Percentiles rank a stretch among this genome's conserved stretches.
phyloP scores from a whole-genome alignment of 176 grass and related monocot species.

The Panicum miliaceum region DNA sequence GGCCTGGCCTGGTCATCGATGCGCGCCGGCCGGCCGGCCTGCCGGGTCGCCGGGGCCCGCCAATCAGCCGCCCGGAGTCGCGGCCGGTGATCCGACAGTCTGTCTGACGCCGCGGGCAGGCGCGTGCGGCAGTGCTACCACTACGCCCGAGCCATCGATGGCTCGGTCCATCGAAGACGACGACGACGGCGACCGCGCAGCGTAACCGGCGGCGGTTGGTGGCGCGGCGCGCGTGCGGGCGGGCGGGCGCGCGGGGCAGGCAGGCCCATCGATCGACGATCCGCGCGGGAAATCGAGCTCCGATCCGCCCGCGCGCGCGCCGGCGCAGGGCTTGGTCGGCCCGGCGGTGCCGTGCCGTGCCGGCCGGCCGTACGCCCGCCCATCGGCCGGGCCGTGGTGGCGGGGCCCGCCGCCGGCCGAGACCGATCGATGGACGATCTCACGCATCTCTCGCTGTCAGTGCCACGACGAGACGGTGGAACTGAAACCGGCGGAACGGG shows the following conservation, averaged over 20 bases:
- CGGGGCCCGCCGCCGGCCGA: background rate
- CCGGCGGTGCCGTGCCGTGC: background rate
- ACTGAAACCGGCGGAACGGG: background rate
- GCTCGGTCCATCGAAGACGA: background rate
- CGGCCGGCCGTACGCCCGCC: background rate
- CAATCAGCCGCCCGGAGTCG: constrained; percentile 15
- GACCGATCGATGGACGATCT: background rate
- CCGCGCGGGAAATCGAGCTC: background rate
- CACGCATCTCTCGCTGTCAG: constrained; percentile 5
- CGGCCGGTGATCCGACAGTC: background rate
- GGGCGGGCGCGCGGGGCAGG: too few relatives aligned
- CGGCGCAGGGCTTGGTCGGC: background rate
- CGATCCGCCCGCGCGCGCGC: too few relatives aligned
- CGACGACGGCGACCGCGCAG: background rate
- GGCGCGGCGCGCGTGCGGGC: constrained; percentile 14
- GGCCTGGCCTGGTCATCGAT: background rate
- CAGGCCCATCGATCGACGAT: background rate
- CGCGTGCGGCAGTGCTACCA: background rate
- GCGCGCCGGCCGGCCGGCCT: background rate
- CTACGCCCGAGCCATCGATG: too few relatives aligned
- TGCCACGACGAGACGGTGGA: background rate
- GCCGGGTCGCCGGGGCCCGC: too few relatives aligned
- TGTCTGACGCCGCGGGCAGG: background rate
- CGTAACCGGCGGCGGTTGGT: constrained; percentile 6
- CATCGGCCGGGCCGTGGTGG: background rate